Conservation (phyloP, 2,329 filamentous ascomycete genomes). For the Fusarium sp. region DNA sequence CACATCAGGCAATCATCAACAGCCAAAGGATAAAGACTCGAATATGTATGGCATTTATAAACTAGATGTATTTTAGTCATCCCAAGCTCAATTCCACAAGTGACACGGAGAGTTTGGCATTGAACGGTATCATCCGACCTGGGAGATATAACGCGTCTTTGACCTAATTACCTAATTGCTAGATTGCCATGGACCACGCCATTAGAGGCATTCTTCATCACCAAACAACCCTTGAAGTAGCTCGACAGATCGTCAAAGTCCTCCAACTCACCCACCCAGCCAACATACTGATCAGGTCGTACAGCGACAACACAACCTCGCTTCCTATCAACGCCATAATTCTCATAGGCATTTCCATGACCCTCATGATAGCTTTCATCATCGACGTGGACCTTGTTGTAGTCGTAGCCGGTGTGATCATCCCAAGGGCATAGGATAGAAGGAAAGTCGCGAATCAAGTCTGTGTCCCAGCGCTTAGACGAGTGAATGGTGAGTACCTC, state of each 20-base stretch:
- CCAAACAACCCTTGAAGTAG: not conserved
- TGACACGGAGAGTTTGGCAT: no score
- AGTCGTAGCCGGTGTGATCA: conserved; percentile 66
- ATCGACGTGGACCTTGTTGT: conserved; percentile 70
- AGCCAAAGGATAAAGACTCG: no score
- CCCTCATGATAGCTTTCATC: conserved; percentile 68
- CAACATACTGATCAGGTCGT: conserved; percentile 78
- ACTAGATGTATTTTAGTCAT: no score
- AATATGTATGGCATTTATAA: no score
- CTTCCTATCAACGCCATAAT: conserved; percentile 70
- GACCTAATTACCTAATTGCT: no score
- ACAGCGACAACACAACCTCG: conserved; percentile 72
- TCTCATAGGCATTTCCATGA: conserved; percentile 65
- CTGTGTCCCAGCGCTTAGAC: conserved; percentile 63
- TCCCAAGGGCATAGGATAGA: conserved; percentile 67
- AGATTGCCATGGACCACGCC: no score
- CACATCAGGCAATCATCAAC: no score
- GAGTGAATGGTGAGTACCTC: conserved; percentile 75
- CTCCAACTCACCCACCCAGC: conserved; percentile 57
- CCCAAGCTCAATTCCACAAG: no score
- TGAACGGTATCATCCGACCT: no score
- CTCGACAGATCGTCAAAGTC: conserved; percentile 39
- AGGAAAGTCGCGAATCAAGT: conserved; percentile 56
- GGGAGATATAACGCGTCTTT: no score
- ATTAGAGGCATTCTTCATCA: not conserved